These are phyloP conservation scores for Alternaria alternata DNA, from an alignment of 2,329 filamentous ascomycete genomes.

Conservation along the genomic window DNA sequence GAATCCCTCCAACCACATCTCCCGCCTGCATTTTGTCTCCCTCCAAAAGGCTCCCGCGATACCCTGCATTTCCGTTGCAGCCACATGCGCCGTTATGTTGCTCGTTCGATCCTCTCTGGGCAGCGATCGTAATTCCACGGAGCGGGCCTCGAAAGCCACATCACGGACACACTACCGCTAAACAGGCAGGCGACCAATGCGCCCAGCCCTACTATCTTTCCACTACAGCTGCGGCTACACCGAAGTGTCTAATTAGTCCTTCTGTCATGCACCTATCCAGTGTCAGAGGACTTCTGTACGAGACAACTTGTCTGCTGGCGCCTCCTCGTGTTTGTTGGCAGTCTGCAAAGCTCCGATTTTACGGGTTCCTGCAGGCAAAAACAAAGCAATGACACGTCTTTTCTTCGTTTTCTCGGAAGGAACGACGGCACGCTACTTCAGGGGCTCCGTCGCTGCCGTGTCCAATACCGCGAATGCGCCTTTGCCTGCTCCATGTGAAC, in stretches of 20 bases:
- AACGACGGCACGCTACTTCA: not conserved
- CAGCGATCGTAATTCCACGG: conserved; percentile 3
- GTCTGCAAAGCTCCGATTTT: conserved; percentile 14
- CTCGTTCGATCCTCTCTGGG: not conserved
- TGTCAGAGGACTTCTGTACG: not conserved
- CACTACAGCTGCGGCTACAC: conserved; percentile 11
- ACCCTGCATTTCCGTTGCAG: not conserved
- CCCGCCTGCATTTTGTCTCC: not conserved
- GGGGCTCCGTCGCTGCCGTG: conserved; percentile 2
- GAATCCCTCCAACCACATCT: conserved; percentile 8
- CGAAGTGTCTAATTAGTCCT: conserved; percentile 5
- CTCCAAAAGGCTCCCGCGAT: not conserved
- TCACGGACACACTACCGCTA: conserved; percentile 12
- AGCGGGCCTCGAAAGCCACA: conserved; percentile 4
- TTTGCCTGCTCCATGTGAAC: conserved; percentile 8
- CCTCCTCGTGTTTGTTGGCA: conserved; percentile 9
- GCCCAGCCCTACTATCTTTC: conserved; percentile 23
- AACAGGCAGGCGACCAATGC: conserved; percentile 25
- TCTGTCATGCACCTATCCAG: conserved; percentile 8
- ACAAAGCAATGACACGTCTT: conserved; percentile 3
- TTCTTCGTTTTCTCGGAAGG: not conserved
- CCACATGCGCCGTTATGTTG: conserved; percentile 1
- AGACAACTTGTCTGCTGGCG: conserved; percentile 2
- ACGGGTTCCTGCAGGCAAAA: conserved; percentile 29
- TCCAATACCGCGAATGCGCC: not conserved